A percentile compares a stretch with the other conserved stretches of the same genome.
These are phyloP conservation scores for Xylariaceae sp. DNA, from an alignment of 2,329 filamentous ascomycete genomes.

Conservation along the genomic window DNA sequence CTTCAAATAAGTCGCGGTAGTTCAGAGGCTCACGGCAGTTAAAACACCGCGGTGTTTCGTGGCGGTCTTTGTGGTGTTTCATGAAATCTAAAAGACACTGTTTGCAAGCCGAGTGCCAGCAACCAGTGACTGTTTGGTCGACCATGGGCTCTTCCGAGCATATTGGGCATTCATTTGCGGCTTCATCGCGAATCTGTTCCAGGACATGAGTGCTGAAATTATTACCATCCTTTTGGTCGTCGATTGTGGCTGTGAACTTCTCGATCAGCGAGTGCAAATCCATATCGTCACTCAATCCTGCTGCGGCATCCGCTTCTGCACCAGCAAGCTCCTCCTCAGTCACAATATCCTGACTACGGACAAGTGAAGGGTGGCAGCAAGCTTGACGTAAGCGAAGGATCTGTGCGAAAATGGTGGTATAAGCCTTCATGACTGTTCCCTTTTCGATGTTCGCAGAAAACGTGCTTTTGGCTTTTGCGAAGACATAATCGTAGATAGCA, in stretches of 20 bases:
- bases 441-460: constrained; percentile 85
- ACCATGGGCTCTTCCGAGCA: constrained; percentile 96
- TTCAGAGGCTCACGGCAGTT: constrained; percentile 84
- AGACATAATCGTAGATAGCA: constrained; percentile 91
- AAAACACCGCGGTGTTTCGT: constrained; percentile 77
- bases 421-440: constrained; percentile 90
- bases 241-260: constrained; percentile 70
- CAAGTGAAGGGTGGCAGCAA: constrained; percentile 89
- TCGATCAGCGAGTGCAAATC: constrained; percentile 83
- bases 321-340: constrained; percentile 84
- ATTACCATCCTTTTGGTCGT: constrained; percentile 60
- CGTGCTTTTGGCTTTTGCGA: constrained; percentile 72
- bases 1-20: constrained; percentile 83
- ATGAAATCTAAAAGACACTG: constrained; percentile 89
- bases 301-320: constrained; percentile 70
- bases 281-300: constrained; percentile 90
- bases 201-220: constrained; percentile 81
- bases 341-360: constrained; percentile 77
- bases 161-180: constrained; percentile 85
- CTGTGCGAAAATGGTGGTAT: constrained; percentile 95
- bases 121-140: constrained; percentile 89
- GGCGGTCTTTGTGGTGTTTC: constrained; percentile 75
- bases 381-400: constrained; percentile 88
- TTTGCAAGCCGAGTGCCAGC: constrained; percentile 97
- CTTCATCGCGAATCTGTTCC: constrained; percentile 85